Conservation (phyloP, 208 protist species). For the Herpetomonas samuelpessoai region DNA sequence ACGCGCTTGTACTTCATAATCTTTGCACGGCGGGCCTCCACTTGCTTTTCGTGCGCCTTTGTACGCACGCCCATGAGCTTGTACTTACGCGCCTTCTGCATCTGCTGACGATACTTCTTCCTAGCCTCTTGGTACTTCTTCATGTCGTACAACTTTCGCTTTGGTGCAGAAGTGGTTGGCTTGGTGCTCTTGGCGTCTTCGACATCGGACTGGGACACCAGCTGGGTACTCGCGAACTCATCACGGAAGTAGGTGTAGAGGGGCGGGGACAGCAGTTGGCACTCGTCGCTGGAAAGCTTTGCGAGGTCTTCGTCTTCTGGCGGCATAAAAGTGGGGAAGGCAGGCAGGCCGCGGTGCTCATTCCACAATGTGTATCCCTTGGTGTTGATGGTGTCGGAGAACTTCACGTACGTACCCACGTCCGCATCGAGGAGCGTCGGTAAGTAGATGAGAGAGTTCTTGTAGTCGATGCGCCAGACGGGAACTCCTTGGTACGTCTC, state of each 20-base stretch:
- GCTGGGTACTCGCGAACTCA: conserved; percentile 73
- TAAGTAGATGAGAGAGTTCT: conserved; percentile 92
- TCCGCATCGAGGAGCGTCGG: conserved; percentile 85
- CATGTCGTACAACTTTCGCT: conserved; percentile 92
- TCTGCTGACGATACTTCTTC: conserved; percentile 85
- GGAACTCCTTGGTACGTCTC: conserved; percentile 89
- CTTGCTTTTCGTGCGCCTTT: conserved; percentile 86
- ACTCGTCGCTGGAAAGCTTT: conserved; percentile 87
- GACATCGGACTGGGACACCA: conserved; percentile 89
- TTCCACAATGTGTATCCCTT: conserved; percentile 92
- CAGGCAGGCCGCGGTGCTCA: conserved; percentile 82
- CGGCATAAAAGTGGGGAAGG: conserved; percentile 92
- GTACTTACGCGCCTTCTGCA: conserved; percentile 85
- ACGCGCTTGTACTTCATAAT: conserved; percentile 86
- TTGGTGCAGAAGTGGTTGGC: conserved; percentile 59
- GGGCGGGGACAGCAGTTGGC: conserved; percentile 86
- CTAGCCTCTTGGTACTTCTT: conserved; percentile 86
- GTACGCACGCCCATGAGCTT: conserved; percentile 85
- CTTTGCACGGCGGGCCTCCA: conserved; percentile 85
- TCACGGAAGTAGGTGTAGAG: conserved; percentile 91
- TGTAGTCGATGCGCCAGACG: conserved; percentile 93
- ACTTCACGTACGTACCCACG: conserved; percentile 89
- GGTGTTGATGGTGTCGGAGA: conserved; percentile 91
- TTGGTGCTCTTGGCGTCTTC: conserved; percentile 90
- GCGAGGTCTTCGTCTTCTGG: conserved; percentile 79